These are phyloP conservation scores for Rutstroemia sydowiana DNA, from an alignment of 2,329 filamentous ascomycete species.

Conservation along the genomic window DNA sequence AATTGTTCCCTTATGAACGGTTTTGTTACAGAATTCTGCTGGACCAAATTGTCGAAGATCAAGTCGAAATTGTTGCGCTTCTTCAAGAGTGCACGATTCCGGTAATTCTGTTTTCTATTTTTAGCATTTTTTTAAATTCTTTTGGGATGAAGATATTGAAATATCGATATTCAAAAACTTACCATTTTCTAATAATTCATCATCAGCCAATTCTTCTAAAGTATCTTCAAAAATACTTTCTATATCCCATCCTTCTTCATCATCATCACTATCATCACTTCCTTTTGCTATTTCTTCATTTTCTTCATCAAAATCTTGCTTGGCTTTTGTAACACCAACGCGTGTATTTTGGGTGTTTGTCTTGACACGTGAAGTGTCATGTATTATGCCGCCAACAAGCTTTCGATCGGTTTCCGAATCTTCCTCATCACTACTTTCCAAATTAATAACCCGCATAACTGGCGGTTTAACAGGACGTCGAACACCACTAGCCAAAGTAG, in stretches of 20 bases:
- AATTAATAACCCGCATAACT: constrained; percentile 5
- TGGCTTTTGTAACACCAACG: no score
- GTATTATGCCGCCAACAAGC: background rate
- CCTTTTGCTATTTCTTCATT: background rate
- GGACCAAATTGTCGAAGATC: constrained; percentile 72
- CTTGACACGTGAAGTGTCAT: constrained; percentile 5
- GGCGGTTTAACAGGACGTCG: background rate
- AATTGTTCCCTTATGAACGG: constrained; percentile 60
- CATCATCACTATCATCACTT: constrained; percentile 14
- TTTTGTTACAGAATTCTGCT: constrained; percentile 65
- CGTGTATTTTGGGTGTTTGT: background rate
- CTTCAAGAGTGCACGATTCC: constrained; percentile 52
- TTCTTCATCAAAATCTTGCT: background rate
- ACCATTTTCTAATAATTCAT: constrained; percentile 38
- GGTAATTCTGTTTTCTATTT: constrained; percentile 18
- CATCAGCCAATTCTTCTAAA: constrained; percentile 40
- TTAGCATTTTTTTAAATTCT: constrained; percentile 16
- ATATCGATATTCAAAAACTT: constrained; percentile 19
- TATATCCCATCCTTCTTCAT: constrained; percentile 17
- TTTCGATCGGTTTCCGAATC: constrained; percentile 6
- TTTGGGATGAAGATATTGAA: background rate
- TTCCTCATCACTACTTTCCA: background rate
- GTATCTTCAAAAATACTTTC: constrained; percentile 41
- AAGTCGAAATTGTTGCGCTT: constrained; percentile 61
- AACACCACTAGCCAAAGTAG: constrained; percentile 1